Evolutionary conservation across 208 protist species (phyloP).

Genomic region (Trypanosoma rangeli): DNA sequence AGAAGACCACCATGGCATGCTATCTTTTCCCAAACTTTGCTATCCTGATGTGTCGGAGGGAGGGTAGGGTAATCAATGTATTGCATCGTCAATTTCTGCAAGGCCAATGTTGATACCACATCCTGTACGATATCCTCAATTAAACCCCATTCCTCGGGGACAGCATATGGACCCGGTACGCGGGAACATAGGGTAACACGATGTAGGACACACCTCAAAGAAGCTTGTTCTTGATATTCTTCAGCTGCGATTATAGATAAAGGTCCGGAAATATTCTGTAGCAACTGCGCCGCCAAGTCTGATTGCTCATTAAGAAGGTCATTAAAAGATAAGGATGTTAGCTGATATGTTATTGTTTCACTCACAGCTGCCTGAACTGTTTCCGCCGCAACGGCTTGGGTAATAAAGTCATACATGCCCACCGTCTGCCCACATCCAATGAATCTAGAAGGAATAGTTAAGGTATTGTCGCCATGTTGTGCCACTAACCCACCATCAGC

Average conservation of each 20-base stretch:
- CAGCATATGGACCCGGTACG: conserved; percentile 36
- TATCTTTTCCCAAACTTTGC: background rate
- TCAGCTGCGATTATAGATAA: conserved; percentile 59
- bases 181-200: conserved; percentile 55
- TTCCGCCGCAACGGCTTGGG: conserved; percentile 57
- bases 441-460: conserved; percentile 55
- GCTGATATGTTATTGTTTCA: conserved; percentile 77
- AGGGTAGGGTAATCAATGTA: conserved; percentile 40
- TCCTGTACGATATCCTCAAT: conserved; percentile 75
- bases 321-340: conserved; percentile 65
- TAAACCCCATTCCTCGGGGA: conserved; percentile 36
- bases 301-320: conserved; percentile 74
- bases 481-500: conserved; percentile 63
- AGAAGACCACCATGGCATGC: conserved; percentile 35
- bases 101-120: conserved; percentile 39
- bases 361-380: conserved; percentile 68
- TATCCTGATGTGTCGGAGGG: conserved; percentile 2
- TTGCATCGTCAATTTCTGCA: conserved; percentile 53
- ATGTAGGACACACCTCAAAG: conserved; percentile 30
- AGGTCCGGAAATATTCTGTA: conserved; percentile 78
- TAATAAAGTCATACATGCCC: conserved; percentile 84
- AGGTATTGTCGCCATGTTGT: conserved; percentile 46
- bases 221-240: conserved; percentile 62
- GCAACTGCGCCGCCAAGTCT: conserved; percentile 72
- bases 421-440: conserved; percentile 61